phyloP scores from a whole-genome alignment of 345 rosid species.

The Erucastrum elatum region DNA sequence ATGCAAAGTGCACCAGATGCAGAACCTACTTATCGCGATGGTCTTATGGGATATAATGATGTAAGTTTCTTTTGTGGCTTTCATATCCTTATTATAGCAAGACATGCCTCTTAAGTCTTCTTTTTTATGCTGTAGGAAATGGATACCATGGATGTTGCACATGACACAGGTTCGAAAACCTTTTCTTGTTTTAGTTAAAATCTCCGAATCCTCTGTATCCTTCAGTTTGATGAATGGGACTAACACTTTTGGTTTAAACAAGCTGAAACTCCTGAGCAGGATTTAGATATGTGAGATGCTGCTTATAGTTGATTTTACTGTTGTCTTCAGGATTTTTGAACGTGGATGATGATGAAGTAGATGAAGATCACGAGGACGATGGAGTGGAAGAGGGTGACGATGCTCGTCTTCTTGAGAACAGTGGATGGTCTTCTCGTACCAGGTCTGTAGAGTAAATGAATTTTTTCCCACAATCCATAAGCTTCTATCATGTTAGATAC shows the following conservation, averaged over 20 bases:
- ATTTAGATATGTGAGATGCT: constrained; percentile 19
- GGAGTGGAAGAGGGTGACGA: constrained; percentile 53
- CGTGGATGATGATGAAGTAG: constrained; percentile 88
- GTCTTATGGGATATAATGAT: constrained; percentile 39
- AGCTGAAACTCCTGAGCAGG: constrained; percentile 5
- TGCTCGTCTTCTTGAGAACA: constrained; percentile 69
- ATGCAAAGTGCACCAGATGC: constrained; percentile 41
- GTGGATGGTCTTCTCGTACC: constrained; percentile 99
- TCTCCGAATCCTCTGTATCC: constrained; percentile 12
- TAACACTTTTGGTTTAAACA: not conserved
- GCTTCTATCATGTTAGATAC: constrained; percentile 1
- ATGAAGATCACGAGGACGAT: constrained; percentile 62
- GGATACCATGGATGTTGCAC: constrained; percentile 48
- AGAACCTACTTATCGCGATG: constrained; percentile 37
- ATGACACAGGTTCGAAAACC: constrained; percentile 80
- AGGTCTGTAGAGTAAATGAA: constrained; percentile 53
- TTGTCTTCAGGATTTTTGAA: constrained; percentile 69
- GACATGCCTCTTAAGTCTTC: constrained; percentile 21
- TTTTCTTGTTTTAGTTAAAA: constrained; percentile 6
- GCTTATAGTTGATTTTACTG: constrained; percentile 12
- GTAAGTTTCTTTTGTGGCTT: constrained; percentile 48
- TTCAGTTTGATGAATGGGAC: constrained; percentile 16
- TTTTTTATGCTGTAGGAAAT: constrained; percentile 60
- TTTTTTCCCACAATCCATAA: not conserved
- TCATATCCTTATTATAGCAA: constrained; percentile 14